Evolutionary conservation across 768 basidiomycete genomes (phyloP).

Genomic region (Kwoniella newhampshirensis): DNA sequence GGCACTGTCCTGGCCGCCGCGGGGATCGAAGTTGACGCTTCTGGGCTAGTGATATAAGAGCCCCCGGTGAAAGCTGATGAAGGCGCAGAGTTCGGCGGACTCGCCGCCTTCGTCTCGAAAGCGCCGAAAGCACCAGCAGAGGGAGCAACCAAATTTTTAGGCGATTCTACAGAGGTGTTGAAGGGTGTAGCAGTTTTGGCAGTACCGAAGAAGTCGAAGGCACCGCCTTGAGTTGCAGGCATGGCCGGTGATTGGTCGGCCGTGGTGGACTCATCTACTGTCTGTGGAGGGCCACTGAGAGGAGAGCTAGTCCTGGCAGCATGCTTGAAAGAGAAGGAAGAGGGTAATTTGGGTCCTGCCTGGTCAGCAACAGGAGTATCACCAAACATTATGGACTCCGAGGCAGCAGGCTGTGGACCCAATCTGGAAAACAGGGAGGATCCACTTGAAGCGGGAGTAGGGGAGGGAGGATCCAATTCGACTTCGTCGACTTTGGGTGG

Average conservation of each 20-base stretch:
- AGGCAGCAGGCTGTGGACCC: constrained; percentile 12
- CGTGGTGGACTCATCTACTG: constrained; percentile 15
- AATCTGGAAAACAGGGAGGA: constrained; percentile 21
- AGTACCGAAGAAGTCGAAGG: not conserved
- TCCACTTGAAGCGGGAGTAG: constrained; percentile 3
- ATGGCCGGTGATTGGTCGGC: constrained; percentile 32
- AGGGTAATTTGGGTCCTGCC: constrained; percentile 9
- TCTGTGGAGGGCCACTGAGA: constrained; percentile 35
- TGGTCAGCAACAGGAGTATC: not conserved
- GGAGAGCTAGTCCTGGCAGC: constrained; percentile 42
- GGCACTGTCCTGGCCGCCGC: constrained; percentile 16
- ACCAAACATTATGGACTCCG: not conserved
- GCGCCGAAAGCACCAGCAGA: constrained; percentile 10
- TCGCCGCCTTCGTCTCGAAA: constrained; percentile 12
- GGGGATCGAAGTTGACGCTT: constrained; percentile 4
- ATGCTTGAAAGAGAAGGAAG: constrained; percentile 31
- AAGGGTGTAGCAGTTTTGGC: not conserved
- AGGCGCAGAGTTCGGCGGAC: not conserved
- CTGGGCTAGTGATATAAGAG: not conserved
- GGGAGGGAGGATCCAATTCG: constrained; percentile 2
- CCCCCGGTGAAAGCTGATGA: constrained; percentile 14
- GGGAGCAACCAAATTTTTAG: not conserved
- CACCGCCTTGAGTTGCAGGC: constrained; percentile 2
- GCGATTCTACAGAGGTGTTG: not conserved
- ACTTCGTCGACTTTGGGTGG: constrained; percentile 9